These are phyloP conservation scores for Trifolium pratense DNA, from an alignment of 306 rosid species.

Conservation along the genomic window DNA sequence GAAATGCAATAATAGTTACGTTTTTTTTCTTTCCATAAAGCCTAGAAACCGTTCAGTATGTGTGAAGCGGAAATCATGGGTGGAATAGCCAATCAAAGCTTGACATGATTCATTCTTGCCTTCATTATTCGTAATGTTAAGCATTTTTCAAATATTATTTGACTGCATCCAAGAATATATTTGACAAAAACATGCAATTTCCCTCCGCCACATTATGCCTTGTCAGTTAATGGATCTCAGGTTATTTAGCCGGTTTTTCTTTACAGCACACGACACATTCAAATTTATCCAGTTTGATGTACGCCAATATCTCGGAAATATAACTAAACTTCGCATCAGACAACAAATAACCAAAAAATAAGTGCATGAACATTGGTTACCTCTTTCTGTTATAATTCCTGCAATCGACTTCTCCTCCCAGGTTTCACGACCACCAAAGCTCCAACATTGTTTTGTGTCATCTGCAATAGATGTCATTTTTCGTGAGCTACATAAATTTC, in stretches of 20 bases:
- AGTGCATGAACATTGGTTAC: slow-evolving; percentile 42
- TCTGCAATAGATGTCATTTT: slow-evolving; percentile 54
- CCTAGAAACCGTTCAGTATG: too few relatives aligned
- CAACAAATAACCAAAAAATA: not conserved
- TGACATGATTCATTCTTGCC: too few relatives aligned
- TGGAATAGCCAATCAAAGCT: too few relatives aligned
- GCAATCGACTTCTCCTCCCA: slow-evolving; percentile 72
- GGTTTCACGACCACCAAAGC: slow-evolving; percentile 97
- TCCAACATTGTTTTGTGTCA: slow-evolving; percentile 98
- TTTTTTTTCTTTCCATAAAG: too few relatives aligned
- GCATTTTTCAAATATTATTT: not conserved
- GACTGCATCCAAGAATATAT: slow-evolving; percentile 1
- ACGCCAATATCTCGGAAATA: too few relatives aligned
- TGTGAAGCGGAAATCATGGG: too few relatives aligned
- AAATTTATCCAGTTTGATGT: too few relatives aligned
- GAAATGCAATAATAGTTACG: too few relatives aligned
- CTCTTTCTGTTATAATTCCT: slow-evolving; percentile 98
- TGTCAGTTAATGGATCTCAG: slow-evolving; percentile 6
- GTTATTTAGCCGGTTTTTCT: not conserved
- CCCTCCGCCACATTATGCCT: slow-evolving; percentile 3
- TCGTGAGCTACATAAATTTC: slow-evolving; percentile 21
- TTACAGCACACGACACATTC: not conserved
- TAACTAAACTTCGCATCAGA: not conserved
- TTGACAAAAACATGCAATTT: slow-evolving; percentile 10
- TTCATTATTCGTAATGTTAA: too few relatives aligned